phyloP scores from a whole-genome alignment of 164 flowering plant genomes.

The Hamamelis virginiana region DNA sequence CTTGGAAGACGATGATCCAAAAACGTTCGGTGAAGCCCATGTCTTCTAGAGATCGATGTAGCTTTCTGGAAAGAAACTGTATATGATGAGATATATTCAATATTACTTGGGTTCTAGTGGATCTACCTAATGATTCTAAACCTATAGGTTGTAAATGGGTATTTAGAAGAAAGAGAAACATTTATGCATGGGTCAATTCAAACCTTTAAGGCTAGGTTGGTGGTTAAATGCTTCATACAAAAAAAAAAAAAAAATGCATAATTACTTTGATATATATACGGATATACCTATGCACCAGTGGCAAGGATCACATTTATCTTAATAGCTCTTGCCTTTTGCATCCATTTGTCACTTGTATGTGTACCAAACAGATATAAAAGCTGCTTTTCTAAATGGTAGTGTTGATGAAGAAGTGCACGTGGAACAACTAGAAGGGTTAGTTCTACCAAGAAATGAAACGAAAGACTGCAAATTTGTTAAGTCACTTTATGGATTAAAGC shows the following conservation, averaged over 20 bases:
- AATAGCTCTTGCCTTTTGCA: not conserved
- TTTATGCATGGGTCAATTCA: not conserved
- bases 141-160: constrained; percentile 13
- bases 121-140: not conserved
- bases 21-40: not conserved
- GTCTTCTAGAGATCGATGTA: not conserved
- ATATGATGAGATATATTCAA: constrained; percentile 17
- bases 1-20: constrained; percentile 9
- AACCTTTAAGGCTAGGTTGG: constrained; percentile 5
- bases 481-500: too few relatives aligned
- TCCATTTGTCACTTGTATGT: too few relatives aligned
- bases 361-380: too few relatives aligned
- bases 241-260: constrained; percentile 6
- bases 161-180: not conserved
- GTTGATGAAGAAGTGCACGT: too few relatives aligned
- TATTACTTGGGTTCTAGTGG: too few relatives aligned
- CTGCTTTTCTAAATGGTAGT: too few relatives aligned
- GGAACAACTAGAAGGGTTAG: too few relatives aligned
- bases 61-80: constrained; percentile 8
- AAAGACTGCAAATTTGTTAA: too few relatives aligned
- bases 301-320: not conserved
- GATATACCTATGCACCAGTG: not conserved
- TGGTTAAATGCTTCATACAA: constrained; percentile 7
- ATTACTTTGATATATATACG: too few relatives aligned
- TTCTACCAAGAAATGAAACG: too few relatives aligned